Conservation (phyloP, 495 filamentous ascomycete species). For the Podospora comata region DNA sequence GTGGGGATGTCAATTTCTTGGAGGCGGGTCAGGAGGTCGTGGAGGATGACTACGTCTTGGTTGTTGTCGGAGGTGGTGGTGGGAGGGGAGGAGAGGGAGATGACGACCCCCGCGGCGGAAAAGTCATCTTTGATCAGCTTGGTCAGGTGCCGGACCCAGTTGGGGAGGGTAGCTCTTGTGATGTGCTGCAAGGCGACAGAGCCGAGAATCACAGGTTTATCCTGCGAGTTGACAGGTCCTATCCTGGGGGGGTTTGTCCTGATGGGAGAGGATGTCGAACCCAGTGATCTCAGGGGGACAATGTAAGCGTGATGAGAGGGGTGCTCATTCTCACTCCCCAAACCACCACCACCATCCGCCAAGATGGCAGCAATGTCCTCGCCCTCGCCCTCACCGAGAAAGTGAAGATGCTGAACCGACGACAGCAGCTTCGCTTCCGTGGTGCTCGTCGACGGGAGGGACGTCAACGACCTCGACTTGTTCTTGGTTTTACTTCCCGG, state of each 20-base stretch:
- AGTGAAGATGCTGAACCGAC: background rate
- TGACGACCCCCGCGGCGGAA: background rate
- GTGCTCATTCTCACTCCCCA: background rate
- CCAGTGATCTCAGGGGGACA: background rate
- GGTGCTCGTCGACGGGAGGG: background rate
- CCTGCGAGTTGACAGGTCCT: background rate
- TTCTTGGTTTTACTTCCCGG: background rate
- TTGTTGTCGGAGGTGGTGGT: background rate
- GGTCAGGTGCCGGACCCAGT: background rate
- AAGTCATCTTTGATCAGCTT: slow-evolving; percentile 3
- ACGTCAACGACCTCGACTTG: background rate
- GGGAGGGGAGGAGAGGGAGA: background rate
- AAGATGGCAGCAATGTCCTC: background rate
- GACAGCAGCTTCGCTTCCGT: background rate
- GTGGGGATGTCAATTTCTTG: slow-evolving; percentile 13
- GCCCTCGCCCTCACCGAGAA: background rate
- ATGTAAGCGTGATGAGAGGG: background rate
- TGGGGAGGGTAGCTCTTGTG: background rate
- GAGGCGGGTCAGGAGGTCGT: slow-evolving; percentile 14
- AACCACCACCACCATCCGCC: background rate
- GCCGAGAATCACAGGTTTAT: background rate
- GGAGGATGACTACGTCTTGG: background rate
- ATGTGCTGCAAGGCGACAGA: background rate
- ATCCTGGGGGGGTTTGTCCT: background rate
- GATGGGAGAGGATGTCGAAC: background rate